A percentile compares a stretch with the other conserved stretches of the same genome.
These are phyloP conservation scores for Aurinia saxatilis DNA, from an alignment of 345 rosid species.

Conservation along the genomic window DNA sequence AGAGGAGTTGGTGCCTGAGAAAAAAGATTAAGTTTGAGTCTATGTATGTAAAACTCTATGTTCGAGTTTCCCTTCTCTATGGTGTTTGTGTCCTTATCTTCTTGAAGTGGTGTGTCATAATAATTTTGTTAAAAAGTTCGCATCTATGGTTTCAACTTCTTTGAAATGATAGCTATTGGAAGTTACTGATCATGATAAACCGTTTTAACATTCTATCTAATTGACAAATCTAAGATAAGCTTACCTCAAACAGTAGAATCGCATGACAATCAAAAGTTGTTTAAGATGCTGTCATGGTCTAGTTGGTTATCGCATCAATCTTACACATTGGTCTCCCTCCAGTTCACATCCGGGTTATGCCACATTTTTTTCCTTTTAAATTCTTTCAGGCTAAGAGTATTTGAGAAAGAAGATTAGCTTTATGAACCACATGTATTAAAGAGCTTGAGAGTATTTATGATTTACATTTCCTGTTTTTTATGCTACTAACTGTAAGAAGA, in stretches of 20 bases:
- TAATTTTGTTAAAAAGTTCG: too few species aligned
- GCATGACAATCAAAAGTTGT: too few species aligned
- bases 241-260: too few species aligned
- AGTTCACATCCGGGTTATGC: too few species aligned
- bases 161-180: background rate
- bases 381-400: background rate
- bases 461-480: slow-evolving; percentile 10
- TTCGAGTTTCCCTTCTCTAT: background rate
- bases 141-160: background rate
- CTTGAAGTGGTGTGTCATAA: background rate
- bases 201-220: too few species aligned
- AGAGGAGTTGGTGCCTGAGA: slow-evolving; percentile 28
- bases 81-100: background rate
- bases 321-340: too few species aligned
- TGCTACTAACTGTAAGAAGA: slow-evolving; percentile 1
- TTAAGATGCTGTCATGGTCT: too few species aligned
- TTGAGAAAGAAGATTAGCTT: background rate
- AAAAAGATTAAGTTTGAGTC: background rate
- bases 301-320: too few species aligned
- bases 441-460: slow-evolving; percentile 15
- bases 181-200: background rate
- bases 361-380: too few species aligned
- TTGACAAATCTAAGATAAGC: too few species aligned
- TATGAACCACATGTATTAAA: slow-evolving; percentile 14
- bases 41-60: background rate